Evolutionary conservation across 108 stramenopile genomes (phyloP).

Genomic region (Cyclostephanos invisitatus): DNA sequence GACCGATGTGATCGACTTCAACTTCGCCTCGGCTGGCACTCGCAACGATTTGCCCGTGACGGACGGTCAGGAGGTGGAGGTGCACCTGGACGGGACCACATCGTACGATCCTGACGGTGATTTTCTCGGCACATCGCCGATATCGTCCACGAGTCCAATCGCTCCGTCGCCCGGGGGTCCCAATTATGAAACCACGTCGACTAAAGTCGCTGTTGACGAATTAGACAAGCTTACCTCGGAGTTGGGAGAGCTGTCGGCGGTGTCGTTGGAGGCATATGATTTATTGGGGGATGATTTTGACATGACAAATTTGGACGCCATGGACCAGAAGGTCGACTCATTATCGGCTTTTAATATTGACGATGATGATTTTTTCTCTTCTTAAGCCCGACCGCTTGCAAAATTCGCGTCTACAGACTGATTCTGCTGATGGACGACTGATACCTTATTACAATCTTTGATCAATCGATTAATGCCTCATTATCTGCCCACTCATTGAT

Average conservation of each 20-base stretch:
- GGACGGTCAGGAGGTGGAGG: constrained; percentile 6
- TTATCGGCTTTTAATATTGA: constrained; percentile 50
- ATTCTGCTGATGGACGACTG: background rate
- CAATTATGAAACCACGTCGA: background rate
- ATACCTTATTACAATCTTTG: no score
- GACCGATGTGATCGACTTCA: constrained; percentile 1
- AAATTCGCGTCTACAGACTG: background rate
- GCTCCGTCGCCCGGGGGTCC: background rate
- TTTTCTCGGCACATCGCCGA: background rate
- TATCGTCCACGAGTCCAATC: background rate
- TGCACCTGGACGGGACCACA: constrained; percentile 4
- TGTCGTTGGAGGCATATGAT: constrained; percentile 36
- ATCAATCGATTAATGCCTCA: no score
- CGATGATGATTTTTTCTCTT: constrained; percentile 29
- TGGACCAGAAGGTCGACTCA: constrained; percentile 39
- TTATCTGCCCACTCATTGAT: no score
- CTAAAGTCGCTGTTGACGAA: constrained; percentile 10
- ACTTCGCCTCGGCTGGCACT: background rate
- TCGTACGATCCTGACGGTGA: background rate
- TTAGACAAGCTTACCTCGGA: constrained; percentile 11
- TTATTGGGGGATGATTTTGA: constrained; percentile 37
- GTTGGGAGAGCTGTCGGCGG: constrained; percentile 11
- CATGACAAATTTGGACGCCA: constrained; percentile 19
- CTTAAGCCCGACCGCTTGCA: background rate
- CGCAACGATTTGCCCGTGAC: background rate